Conservation (phyloP, 2,329 filamentous ascomycete genomes). For the Colletotrichum endophyticum region DNA sequence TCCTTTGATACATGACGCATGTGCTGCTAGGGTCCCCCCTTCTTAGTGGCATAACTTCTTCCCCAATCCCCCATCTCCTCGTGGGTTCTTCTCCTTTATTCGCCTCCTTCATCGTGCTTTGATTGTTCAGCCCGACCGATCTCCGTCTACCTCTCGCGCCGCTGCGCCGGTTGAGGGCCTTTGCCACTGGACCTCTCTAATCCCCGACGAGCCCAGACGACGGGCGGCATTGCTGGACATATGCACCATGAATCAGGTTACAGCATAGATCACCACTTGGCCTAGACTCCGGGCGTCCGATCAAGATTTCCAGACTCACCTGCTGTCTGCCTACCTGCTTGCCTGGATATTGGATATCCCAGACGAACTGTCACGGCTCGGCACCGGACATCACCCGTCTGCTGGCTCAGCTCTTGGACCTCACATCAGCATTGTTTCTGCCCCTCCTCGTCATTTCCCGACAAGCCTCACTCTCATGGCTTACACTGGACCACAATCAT, state of each 20-base stretch:
- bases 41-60: constrained; percentile 14
- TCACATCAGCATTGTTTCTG: constrained; percentile 5
- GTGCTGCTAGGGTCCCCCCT: constrained; percentile 20
- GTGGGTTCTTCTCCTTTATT: constrained; percentile 2
- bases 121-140: background rate
- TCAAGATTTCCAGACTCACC: constrained; percentile 8
- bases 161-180: background rate
- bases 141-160: background rate
- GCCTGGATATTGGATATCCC: background rate
- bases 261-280: constrained; percentile 23
- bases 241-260: constrained; percentile 30
- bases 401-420: background rate
- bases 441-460: background rate
- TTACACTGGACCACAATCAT: constrained; percentile 13
- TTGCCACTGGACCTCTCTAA: background rate
- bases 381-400: constrained; percentile 8
- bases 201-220: constrained; percentile 16
- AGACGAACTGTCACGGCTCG: constrained; percentile 6
- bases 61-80: constrained; percentile 15
- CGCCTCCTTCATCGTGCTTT: constrained; percentile 1
- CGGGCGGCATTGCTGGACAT: constrained; percentile 37
- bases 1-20: constrained; percentile 24
- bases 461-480: constrained; percentile 6
- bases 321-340: background rate
- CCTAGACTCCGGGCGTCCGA: constrained; percentile 13